Percentiles rank a stretch among this genome's conserved stretches.
Conservation (phyloP, 2,329 filamentous ascomycete genomes). For the Penicillium nordicum region DNA sequence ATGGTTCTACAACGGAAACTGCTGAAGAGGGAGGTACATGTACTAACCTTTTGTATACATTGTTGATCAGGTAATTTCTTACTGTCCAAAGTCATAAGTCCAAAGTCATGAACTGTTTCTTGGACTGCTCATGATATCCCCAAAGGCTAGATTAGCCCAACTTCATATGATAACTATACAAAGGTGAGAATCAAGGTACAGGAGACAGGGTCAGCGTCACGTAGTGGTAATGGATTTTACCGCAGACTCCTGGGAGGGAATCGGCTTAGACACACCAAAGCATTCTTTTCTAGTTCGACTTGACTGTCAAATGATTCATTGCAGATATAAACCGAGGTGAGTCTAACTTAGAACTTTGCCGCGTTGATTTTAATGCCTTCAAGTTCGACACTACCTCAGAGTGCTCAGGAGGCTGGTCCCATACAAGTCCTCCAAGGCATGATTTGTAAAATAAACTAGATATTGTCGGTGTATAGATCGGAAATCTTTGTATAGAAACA, state of each 20-base stretch:
- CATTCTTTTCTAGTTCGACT: conserved; percentile 63
- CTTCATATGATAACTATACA: conserved; percentile 51
- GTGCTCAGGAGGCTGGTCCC: neutral
- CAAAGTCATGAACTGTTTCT: no score
- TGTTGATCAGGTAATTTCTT: no score
- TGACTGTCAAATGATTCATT: conserved; percentile 51
- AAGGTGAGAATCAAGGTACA: neutral
- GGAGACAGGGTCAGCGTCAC: conserved; percentile 32
- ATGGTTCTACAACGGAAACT: neutral
- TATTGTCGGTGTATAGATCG: no score
- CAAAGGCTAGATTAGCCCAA: conserved; percentile 57
- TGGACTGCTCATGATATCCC: conserved; percentile 58
- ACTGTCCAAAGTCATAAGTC: no score
- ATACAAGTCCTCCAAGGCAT: no score
- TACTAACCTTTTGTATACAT: no score
- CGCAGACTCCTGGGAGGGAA: conserved; percentile 39
- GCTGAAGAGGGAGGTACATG: no score
- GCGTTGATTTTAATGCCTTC: conserved; percentile 5
- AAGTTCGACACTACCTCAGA: neutral
- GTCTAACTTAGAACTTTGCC: neutral
- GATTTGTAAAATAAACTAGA: no score
- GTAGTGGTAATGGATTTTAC: no score
- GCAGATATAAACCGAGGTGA: neutral
- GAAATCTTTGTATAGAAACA: no score
- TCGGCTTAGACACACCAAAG: conserved; percentile 65